Evolutionary conservation across 805 yeast species (phyloP), one percentile per base, ranked within the genome.

Genomic region (Hanseniaspora hatyaiensis): DNA sequence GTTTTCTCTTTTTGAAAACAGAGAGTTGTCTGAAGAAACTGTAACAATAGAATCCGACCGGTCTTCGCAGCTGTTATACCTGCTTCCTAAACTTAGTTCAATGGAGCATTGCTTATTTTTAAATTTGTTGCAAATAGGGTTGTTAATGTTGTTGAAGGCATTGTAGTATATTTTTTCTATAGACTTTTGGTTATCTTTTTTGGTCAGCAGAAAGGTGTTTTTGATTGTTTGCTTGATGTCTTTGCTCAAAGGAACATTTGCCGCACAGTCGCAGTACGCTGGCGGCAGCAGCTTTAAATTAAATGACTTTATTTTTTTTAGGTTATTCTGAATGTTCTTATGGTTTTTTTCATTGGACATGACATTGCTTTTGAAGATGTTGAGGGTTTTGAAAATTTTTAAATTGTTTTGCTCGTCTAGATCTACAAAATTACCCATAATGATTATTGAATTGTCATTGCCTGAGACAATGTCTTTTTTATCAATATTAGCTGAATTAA

Each of bases 141-240:
- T 47, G 1, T 36, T 38, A 15, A 20, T 11, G 22, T 34, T n/a
- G 20, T 47, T 47, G 38, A 47, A 47, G 2, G 42, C 33, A n/a
- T 47, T 47, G 20, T 47, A 47, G 16, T 19, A 34, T 2, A 47
- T 11, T 20, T 40, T 47, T 3, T 33, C 37, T 13, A 47, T 31
- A 3, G 13, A 2, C 12, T 3, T 5, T 24, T 45, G 42, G 2
- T 30, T 45, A 6, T 32, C 9, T 5, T 37, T 45, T 19, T 36
- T 45, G 12, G 37, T 16, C 5, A 45, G 19, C 15, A 37, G n/a
- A 19, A 37, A 15, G 2, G 49, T 45, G 15, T 45, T 45, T 31
- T 9, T 29, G 4, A 45, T 16, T 4, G 28, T 11, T 31, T 45
- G 49, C 2, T 37, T 40, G 4, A 40, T 40, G 26, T 47, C 40